Percentiles rank a stretch among this genome's conserved stretches.
phyloP scores from a whole-genome alignment of 2,329 filamentous ascomycete genomes.

The Fusarium secorum region DNA sequence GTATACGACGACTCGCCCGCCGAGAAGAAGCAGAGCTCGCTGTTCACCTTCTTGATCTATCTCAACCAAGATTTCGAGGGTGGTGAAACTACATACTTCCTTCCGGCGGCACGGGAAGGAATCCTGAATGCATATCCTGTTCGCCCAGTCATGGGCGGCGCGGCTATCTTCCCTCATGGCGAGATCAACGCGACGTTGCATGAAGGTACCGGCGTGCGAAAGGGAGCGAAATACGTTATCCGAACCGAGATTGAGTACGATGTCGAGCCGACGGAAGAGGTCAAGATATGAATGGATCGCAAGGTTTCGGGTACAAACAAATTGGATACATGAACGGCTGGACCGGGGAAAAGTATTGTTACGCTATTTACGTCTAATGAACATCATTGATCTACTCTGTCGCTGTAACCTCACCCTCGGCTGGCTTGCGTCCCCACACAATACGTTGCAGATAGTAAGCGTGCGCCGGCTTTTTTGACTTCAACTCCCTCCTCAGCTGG shows the following conservation, averaged over 20 bases:
- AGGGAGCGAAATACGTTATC: conserved; percentile 73
- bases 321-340: conserved; percentile 16
- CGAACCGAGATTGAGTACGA: conserved; percentile 77
- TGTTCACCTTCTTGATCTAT: conserved; percentile 75
- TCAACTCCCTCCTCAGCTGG: conserved; percentile 44
- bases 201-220: conserved; percentile 74
- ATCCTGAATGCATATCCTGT: conserved; percentile 74
- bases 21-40: conserved; percentile 67
- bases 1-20: conserved; percentile 71
- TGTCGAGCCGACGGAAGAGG: conserved; percentile 51
- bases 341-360: conserved; percentile 14
- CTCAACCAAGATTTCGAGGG: conserved; percentile 76
- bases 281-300: neutral
- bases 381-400: conserved; percentile 1
- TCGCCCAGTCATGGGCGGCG: conserved; percentile 71
- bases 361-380: conserved; percentile 23
- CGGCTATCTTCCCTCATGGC: conserved; percentile 75
- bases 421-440: conserved; percentile 37
- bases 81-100: conserved; percentile 75
- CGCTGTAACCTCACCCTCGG: neutral
- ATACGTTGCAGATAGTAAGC: conserved; percentile 43
- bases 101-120: conserved; percentile 70
- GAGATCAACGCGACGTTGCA: conserved; percentile 72
- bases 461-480: conserved; percentile 36
- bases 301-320: neutral